Percentiles rank a stretch among this genome's conserved stretches.
These are phyloP conservation scores for Withania somnifera DNA, from an alignment of 305 asterid species.

Conservation along the genomic window DNA sequence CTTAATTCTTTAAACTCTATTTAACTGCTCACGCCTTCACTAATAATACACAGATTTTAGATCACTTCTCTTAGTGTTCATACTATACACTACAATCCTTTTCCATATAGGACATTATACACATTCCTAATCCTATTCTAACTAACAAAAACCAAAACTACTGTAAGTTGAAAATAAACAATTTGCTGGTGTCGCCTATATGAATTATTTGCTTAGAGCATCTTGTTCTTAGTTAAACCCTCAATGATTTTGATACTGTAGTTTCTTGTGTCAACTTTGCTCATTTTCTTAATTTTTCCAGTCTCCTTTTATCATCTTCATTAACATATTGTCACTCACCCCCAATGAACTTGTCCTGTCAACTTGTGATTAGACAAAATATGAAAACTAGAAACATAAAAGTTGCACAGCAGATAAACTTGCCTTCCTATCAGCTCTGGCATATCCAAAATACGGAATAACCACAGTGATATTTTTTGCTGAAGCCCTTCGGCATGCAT, in stretches of 20 bases:
- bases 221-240: neutral
- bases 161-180: neutral
- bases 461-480: constrained; percentile 80
- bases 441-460: constrained; percentile 86
- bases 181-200: neutral
- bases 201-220: neutral
- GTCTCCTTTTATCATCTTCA: neutral
- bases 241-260: neutral
- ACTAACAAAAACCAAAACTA: neutral
- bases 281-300: neutral
- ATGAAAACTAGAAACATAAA: neutral
- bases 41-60: neutral
- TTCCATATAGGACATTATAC: neutral
- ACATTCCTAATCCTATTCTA: neutral
- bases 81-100: neutral
- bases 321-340: neutral
- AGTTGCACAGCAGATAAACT: neutral
- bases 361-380: neutral
- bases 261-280: neutral
- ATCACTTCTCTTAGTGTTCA: neutral
- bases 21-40: neutral
- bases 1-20: neutral
- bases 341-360: neutral
- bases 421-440: constrained; percentile 88
- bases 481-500: constrained; percentile 92